Evolutionary conservation across 2,329 filamentous ascomycete species (phyloP).

Genomic region (Phyllosticta citribraziliensis): DNA sequence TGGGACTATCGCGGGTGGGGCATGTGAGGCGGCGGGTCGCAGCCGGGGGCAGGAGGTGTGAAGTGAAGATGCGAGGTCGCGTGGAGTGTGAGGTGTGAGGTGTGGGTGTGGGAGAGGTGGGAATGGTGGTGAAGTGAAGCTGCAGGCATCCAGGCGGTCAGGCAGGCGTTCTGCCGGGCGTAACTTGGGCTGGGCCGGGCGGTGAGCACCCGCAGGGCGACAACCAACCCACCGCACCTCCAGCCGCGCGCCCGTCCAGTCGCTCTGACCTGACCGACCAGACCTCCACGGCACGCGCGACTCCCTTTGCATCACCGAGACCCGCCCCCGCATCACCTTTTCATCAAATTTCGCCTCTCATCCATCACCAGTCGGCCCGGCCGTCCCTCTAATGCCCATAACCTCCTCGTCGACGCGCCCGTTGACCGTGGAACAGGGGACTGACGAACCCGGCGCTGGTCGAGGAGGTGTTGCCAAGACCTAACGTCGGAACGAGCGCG

Average conservation of each 20-base stretch:
- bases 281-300: background rate
- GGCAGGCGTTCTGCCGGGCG: too few relatives aligned
- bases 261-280: background rate
- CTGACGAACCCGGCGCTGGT: constrained; percentile 25
- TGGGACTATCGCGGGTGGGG: background rate
- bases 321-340: constrained; percentile 20
- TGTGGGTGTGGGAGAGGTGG: too few relatives aligned
- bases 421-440: constrained; percentile 32
- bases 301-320: constrained; percentile 22
- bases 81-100: too few relatives aligned
- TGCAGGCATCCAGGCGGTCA: too few relatives aligned
- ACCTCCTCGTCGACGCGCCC: constrained; percentile 28
- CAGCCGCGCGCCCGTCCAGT: too few relatives aligned
- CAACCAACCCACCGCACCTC: too few relatives aligned
- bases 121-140: too few relatives aligned
- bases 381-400: constrained; percentile 27
- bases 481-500: constrained; percentile 23
- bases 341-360: constrained; percentile 24
- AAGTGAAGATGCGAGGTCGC: background rate
- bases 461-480: constrained; percentile 27
- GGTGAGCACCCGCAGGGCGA: too few relatives aligned
- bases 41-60: background rate
- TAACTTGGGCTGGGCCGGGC: too few relatives aligned
- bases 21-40: constrained; percentile 1
- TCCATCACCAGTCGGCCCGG: constrained; percentile 16